Evolutionary conservation across 306 rosid species (phyloP).

Genomic region (Sindora glabra): DNA sequence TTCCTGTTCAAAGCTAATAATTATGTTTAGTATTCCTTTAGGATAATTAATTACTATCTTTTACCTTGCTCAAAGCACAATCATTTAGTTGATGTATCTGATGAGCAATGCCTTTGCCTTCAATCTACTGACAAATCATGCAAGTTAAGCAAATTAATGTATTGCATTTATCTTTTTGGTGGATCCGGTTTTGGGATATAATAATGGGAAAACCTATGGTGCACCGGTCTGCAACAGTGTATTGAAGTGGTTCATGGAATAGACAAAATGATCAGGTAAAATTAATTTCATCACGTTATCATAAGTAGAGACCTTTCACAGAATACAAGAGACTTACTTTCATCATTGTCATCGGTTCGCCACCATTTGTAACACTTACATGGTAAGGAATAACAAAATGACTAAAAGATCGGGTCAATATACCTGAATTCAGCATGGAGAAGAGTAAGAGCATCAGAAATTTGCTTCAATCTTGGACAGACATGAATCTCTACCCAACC

Average conservation of each 20-base stretch:
- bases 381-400: constrained; percentile 3
- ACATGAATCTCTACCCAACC: constrained; percentile 98
- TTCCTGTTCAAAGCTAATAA: too few species aligned
- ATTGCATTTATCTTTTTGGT: too few species aligned
- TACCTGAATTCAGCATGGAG: constrained; percentile 89
- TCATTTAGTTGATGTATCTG: too few species aligned
- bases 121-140: too few species aligned
- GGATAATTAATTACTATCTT: too few species aligned
- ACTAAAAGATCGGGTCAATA: neutral
- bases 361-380: neutral
- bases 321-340: neutral
- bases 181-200: too few species aligned
- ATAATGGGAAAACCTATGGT: too few species aligned
- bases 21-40: too few species aligned
- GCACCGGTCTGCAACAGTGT: neutral
- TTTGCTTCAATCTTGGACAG: constrained; percentile 62
- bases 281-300: neutral
- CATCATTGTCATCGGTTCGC: neutral
- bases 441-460: constrained; percentile 49
- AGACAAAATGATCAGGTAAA: neutral
- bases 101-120: too few species aligned
- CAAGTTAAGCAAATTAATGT: too few species aligned
- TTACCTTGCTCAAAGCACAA: too few species aligned
- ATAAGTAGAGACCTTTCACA: neutral
- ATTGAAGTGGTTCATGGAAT: neutral